Evolutionary conservation across 1,284 basidiomycete genomes (phyloP), one percentile per base, ranked within the genome.

Genomic region (Tilletia walkeri): DNA sequence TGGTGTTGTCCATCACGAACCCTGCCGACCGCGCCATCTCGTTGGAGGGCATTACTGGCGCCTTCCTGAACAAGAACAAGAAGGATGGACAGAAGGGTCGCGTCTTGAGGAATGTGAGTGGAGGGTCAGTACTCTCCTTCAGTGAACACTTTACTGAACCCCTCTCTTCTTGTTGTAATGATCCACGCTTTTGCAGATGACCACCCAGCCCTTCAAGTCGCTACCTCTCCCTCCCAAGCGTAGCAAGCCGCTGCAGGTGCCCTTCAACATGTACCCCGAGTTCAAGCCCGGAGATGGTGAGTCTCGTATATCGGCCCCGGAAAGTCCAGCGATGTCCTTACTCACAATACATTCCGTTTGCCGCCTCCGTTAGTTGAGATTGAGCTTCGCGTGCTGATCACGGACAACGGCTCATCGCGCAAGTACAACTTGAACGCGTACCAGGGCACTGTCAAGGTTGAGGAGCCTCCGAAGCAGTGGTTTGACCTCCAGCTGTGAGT

Each of bases 241-340:
- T 38, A 79, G 78, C 38, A 69, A 75, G 48, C 75, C 80, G 38
- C 63, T 80, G 2, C 80, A 83, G 67, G 72, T 82, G 24, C 80
- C 81, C 1, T 83, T 73, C 69, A 76, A 82, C 71, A 80, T 83
- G 67, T 80, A 73, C 20, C 78, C 81, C 45, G 81, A 83, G 65
- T 82, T 83, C 74, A 80, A 80, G 72, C 81, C 81, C 12, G 78
- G 80, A 56, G 73, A 80, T 61, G 20, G 39, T 67, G n/a, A 24
- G 48, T 14, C 41, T 45, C 14, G 1, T 45, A 45, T 45, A 45
- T 24, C 14, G 24, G 20, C 30, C 82, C 66, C n/a, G n/a, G 81
- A 82, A 70, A 79, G 24, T 81, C 68, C 76, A 74, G 63, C 20
- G 20, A 4, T 63, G 30, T 39, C 16, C 34, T 38, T 9, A 12